Base-by-base conservation (phyloP, 768 basidiomycete genomes). In the Calvatia gigantea region DNA sequence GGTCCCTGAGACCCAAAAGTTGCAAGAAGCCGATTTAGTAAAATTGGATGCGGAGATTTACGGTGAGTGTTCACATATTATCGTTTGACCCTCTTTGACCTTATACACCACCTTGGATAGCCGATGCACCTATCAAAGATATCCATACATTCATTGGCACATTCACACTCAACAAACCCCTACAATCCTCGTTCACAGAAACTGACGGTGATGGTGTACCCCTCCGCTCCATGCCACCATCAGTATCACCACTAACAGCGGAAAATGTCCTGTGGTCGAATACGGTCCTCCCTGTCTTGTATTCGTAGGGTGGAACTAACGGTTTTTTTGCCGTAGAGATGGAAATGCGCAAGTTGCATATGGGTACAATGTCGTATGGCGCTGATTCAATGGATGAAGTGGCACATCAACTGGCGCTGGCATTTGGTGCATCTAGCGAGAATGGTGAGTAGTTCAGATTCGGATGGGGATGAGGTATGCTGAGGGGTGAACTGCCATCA, bases 301-400 rank as follows among this genome's bases (percentile, higher is more conserved):
- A n/a, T n/a, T n/a, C n/a, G n/a, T n/a, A 23, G 32, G 25, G 19
- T 54, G 37, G 49, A 35, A 17, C 42, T 60, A 31, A 54, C 27
- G 38, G 14, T 19, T 19, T 28, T n/a, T n/a, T n/a, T n/a, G 17
- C 21, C 15, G 3, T 69, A 98, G 96, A 98, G 68, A 99, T 99
- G 97, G 96, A 98, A 71, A 91, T 98, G 89, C 94, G 89, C 77
- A 99, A 97, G 68, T 75, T 99, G 27, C 97, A 98, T 65, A 92
- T 98, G 89, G 97, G 97, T 4, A 99, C 97, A 1, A 92, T 98
- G 82, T 95, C 93, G 0, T 99, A 95, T 65, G 95, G 92, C 1
- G 87, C 77, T 60, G 97, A 99, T 63, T 88, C 97, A n/a, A 98
- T 99, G 96, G 97, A 99, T 63, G 97, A 99, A 67, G 93, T 98